Percentiles rank a stretch among this genome's conserved stretches.
phyloP scores from a whole-genome alignment of 2,329 filamentous ascomycete species.

The Trichoderma koningiopsis region DNA sequence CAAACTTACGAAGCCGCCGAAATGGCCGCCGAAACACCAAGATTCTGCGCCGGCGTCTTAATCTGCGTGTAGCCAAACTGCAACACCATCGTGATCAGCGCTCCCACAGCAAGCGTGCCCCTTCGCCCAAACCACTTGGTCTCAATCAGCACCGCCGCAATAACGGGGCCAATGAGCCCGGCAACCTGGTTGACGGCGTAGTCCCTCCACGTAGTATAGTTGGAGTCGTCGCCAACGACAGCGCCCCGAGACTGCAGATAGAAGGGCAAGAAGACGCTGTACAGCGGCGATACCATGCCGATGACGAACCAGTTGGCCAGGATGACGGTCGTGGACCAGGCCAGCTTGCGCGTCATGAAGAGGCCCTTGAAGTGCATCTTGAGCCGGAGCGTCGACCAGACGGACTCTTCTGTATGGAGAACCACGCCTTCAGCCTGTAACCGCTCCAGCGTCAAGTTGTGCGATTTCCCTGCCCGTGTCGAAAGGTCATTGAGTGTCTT shows the following conservation, averaged over 20 bases:
- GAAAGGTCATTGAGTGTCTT: constrained; percentile 25
- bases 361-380: constrained; percentile 28
- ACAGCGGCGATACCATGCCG: constrained; percentile 26
- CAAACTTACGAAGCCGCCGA: constrained; percentile 26
- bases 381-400: constrained; percentile 22
- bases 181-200: constrained; percentile 26
- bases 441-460: constrained; percentile 23
- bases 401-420: constrained; percentile 25
- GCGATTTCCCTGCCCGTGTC: not conserved
- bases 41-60: constrained; percentile 24
- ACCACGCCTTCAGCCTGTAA: constrained; percentile 23
- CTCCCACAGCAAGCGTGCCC: constrained; percentile 22
- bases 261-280: constrained; percentile 24
- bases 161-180: constrained; percentile 19
- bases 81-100: constrained; percentile 21
- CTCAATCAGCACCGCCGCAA: constrained; percentile 22
- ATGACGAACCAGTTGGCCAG: constrained; percentile 27
- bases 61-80: constrained; percentile 28
- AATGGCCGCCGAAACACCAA: constrained; percentile 26
- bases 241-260: constrained; percentile 23
- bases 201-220: constrained; percentile 27
- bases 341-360: constrained; percentile 23
- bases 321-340: constrained; percentile 23
- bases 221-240: constrained; percentile 17
- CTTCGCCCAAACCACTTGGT: constrained; percentile 22